These are phyloP conservation scores for Trichoderma simmonsii DNA, from an alignment of 2,329 filamentous ascomycete genomes.

Conservation along the genomic window DNA sequence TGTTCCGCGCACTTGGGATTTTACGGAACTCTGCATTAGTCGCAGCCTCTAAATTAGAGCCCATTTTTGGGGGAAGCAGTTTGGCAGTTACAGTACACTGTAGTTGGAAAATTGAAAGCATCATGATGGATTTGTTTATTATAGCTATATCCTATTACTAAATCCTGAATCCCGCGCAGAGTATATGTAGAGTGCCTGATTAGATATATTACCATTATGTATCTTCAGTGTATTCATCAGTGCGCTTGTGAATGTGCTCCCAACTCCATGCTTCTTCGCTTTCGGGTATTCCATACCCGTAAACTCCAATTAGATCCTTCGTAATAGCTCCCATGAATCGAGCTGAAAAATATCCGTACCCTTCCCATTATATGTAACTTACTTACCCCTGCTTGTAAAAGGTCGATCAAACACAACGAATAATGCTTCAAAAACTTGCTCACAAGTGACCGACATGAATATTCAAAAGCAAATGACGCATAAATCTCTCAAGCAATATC, in stretches of 20 bases:
- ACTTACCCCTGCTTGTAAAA: not conserved
- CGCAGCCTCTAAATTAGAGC: not conserved
- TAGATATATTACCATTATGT: not conserved
- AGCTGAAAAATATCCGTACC: not conserved
- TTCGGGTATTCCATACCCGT: not conserved
- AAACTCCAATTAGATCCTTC: not conserved
- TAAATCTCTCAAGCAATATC: slow-evolving; percentile 38
- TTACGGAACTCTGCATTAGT: not conserved
- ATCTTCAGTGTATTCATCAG: not conserved
- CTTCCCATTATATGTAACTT: not conserved
- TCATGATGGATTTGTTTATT: not conserved
- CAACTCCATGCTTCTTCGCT: not conserved
- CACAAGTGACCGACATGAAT: not conserved
- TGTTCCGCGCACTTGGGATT: not conserved
- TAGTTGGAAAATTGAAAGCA: not conserved
- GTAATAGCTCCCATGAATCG: not conserved
- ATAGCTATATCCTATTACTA: not conserved
- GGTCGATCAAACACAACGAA: not conserved
- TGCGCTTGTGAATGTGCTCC: not conserved
- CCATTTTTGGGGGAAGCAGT: not conserved
- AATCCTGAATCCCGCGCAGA: not conserved
- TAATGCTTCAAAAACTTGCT: not conserved
- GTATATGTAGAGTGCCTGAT: not conserved
- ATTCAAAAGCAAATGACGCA: not conserved
- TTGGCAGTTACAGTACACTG: not conserved